A percentile compares a stretch with the other conserved stretches of the same genome.
phyloP scores from a whole-genome alignment of 2,329 filamentous ascomycete genomes.

The Cytospora schulzeri region DNA sequence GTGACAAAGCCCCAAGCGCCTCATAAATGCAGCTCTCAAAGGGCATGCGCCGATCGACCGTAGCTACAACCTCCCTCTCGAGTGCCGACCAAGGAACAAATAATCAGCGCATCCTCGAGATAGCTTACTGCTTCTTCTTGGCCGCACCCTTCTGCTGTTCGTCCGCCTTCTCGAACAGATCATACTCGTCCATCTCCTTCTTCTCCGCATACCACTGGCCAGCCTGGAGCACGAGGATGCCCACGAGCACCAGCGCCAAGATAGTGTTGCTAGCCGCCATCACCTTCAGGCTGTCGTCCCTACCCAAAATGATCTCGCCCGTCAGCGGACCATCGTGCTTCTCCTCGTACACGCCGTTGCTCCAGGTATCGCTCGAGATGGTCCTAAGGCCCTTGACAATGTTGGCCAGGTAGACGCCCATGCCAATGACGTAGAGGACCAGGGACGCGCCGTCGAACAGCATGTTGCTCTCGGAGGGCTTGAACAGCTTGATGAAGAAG shows the following conservation, averaged over 20 bases:
- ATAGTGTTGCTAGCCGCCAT: constrained; percentile 95
- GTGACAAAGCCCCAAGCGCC: background rate
- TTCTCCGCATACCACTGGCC: constrained; percentile 98
- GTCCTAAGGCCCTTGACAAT: constrained; percentile 93
- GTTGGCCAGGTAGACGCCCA: constrained; percentile 93
- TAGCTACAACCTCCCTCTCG: background rate
- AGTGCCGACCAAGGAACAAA: background rate
- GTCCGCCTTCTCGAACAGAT: constrained; percentile 59
- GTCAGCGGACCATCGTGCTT: constrained; percentile 46
- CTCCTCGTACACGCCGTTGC: constrained; percentile 42
- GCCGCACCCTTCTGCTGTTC: constrained; percentile 29
- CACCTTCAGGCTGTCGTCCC: constrained; percentile 89
- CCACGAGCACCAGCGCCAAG: constrained; percentile 85
- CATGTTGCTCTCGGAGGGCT: constrained; percentile 89
- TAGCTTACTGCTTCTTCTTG: constrained; percentile 31
- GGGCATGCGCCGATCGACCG: background rate
- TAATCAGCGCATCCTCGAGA: background rate
- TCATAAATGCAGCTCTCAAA: background rate
- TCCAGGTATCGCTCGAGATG: constrained; percentile 71
- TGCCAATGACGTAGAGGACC: constrained; percentile 80
- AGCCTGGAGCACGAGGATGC: constrained; percentile 88
- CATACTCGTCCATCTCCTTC: constrained; percentile 81
- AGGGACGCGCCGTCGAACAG: constrained; percentile 87
- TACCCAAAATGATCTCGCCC: constrained; percentile 69
- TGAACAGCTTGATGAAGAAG: constrained; percentile 93